These are phyloP conservation scores for Coemansia sp. DNA, from an alignment of 192 early-diverging fungal genomes.

Conservation along the genomic window DNA sequence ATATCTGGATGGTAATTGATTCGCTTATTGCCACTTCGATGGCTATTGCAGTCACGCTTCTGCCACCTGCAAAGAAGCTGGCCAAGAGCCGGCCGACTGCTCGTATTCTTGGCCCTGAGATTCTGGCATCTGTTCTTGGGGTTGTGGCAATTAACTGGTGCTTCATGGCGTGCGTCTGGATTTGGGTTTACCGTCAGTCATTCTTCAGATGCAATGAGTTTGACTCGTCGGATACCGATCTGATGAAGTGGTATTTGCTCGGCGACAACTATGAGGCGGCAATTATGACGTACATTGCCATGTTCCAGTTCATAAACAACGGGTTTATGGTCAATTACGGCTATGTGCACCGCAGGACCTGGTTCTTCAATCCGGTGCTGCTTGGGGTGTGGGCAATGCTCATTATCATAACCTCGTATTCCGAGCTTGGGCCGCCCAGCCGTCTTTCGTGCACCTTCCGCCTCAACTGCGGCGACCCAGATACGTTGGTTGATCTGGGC, in stretches of 20 bases:
- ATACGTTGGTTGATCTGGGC: constrained; percentile 30
- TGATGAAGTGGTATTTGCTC: constrained; percentile 63
- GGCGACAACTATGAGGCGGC: constrained; percentile 68
- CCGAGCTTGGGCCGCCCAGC: constrained; percentile 64
- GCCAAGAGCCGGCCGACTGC: constrained; percentile 60
- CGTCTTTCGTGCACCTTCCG: constrained; percentile 57
- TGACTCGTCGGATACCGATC: constrained; percentile 54
- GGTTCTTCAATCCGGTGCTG: constrained; percentile 56
- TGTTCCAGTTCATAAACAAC: constrained; percentile 67
- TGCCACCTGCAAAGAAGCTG: constrained; percentile 43
- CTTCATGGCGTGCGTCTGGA: constrained; percentile 51
- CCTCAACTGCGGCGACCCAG: constrained; percentile 66
- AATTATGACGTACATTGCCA: constrained; percentile 48
- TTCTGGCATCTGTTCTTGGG: constrained; percentile 58
- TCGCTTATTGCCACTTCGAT: constrained; percentile 55
- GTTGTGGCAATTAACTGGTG: constrained; percentile 59
- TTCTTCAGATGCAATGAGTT: constrained; percentile 69
- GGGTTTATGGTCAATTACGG: constrained; percentile 62
- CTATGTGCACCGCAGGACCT: constrained; percentile 48
- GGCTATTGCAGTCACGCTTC: constrained; percentile 56
- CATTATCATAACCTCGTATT: constrained; percentile 52
- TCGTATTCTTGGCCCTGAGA: constrained; percentile 63
- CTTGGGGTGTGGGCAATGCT: constrained; percentile 55
- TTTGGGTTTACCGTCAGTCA: constrained; percentile 41
- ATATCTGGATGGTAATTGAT: constrained; percentile 68